Percentiles rank a stretch among this genome's conserved stretches.
These are phyloP conservation scores for Spiraea crenata DNA, from an alignment of 331 rosid species.

Conservation along the genomic window DNA sequence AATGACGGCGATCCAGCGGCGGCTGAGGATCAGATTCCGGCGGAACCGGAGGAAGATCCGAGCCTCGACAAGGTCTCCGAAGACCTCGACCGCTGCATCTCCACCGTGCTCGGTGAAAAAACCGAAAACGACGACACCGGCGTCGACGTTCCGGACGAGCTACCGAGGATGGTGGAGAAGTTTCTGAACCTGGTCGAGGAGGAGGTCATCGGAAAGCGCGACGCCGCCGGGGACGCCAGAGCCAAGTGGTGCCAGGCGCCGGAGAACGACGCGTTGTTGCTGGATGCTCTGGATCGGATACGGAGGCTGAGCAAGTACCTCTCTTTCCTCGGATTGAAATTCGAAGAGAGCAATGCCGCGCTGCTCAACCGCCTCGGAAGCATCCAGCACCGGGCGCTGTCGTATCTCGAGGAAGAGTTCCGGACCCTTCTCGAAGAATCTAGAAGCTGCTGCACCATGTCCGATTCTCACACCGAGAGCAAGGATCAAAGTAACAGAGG, in stretches of 20 bases:
- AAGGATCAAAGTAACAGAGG: neutral
- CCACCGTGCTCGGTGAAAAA: neutral
- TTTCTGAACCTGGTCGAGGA: conserved; percentile 52
- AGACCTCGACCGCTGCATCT: conserved; percentile 24
- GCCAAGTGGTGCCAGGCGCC: conserved; percentile 35
- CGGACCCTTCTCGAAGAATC: conserved; percentile 55
- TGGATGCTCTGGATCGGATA: conserved; percentile 44
- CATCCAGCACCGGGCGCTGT: conserved; percentile 52
- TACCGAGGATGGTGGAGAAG: conserved; percentile 38
- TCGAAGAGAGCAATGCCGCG: conserved; percentile 29
- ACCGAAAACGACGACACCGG: neutral
- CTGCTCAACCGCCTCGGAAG: conserved; percentile 45
- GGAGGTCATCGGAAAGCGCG: conserved; percentile 27
- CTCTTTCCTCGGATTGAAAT: conserved; percentile 13
- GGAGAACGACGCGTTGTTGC: conserved; percentile 43
- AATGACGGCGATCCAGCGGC: neutral
- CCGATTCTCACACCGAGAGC: conserved; percentile 11
- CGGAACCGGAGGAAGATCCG: conserved; percentile 21
- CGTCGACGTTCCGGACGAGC: conserved; percentile 8
- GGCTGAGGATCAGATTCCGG: neutral
- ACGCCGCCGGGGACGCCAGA: conserved; percentile 17
- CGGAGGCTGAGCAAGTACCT: conserved; percentile 39
- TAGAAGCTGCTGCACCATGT: conserved; percentile 16
- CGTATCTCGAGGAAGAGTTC: conserved; percentile 71
- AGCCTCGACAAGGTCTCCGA: conserved; percentile 31